Conservation (phyloP, 495 filamentous ascomycete genomes). For the Podospora appendiculata region DNA sequence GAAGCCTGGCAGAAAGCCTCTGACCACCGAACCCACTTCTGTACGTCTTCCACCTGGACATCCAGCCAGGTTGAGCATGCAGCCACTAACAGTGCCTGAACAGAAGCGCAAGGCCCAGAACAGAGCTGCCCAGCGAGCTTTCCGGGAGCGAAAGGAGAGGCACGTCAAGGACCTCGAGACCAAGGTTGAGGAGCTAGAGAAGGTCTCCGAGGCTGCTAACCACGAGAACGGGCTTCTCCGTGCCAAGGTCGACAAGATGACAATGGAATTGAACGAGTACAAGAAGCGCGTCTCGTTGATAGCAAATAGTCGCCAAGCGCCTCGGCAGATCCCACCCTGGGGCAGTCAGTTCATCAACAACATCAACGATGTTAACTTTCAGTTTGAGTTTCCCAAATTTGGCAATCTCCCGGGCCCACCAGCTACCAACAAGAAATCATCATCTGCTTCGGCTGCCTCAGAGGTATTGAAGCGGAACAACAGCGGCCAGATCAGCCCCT, state of each 20-base stretch:
- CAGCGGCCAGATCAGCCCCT: slow-evolving; percentile 22
- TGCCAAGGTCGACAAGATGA: slow-evolving; percentile 79
- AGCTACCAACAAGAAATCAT: slow-evolving; percentile 34
- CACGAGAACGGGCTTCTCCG: slow-evolving; percentile 81
- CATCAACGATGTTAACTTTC: slow-evolving; percentile 65
- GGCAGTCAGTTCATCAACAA: slow-evolving; percentile 53
- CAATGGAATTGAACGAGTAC: slow-evolving; percentile 80
- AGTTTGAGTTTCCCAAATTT: slow-evolving; percentile 90
- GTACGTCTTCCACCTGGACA: slow-evolving; percentile 49
- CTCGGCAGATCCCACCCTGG: slow-evolving; percentile 10
- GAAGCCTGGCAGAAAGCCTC: slow-evolving; percentile 92
- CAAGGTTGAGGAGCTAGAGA: slow-evolving; percentile 89
- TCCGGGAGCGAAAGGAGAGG: slow-evolving; percentile 96
- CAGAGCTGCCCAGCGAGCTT: slow-evolving; percentile 90
- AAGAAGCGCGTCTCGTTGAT: slow-evolving; percentile 70
- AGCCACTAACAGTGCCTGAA: slow-evolving; percentile 25
- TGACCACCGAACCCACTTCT: slow-evolving; percentile 92
- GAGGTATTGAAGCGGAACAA: slow-evolving; percentile 15
- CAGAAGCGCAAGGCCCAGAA: slow-evolving; percentile 99
- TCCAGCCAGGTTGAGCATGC: not conserved
- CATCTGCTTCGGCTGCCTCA: slow-evolving; percentile 6
- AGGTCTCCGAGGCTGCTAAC: slow-evolving; percentile 71
- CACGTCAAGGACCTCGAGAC: slow-evolving; percentile 93
- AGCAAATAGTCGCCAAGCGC: slow-evolving; percentile 16
- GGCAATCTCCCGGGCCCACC: slow-evolving; percentile 63